Evolutionary conservation across 176 grass and related monocot species (phyloP), one percentile per base, ranked within the genome.

Genomic region (Musa beccarii): DNA sequence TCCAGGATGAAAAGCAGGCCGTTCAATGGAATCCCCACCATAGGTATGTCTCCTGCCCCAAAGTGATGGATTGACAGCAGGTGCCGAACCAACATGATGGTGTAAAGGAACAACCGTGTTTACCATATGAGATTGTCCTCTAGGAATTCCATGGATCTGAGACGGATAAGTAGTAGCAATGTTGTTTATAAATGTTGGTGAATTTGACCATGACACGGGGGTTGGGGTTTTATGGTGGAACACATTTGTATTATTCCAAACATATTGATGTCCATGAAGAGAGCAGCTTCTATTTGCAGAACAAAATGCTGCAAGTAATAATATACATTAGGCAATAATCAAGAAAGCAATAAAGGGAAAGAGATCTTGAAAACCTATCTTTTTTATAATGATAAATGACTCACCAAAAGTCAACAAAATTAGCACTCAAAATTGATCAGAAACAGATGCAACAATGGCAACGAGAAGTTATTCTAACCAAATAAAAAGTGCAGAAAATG

Each of bases 31-130:
- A 80, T 83, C 21, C 2, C 72, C 73, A 63, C 74, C 56, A 54
- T 80, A 84, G 71, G 76, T 76, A 64, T 80, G 57, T 63, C 57
- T 50, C 49, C 69, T 72, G 29, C 73, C 68, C 79, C 79, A 80
- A 51, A 80, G 15, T 72, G 79, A 73, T 80, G 79, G 79, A 52
- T 77, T 77, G 59, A 77, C 20, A 52, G 75, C n/a, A 65, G 75
- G 81, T 72, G 87, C 82, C 76, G 87, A 92, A 70, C 90, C 87
- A 51, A 89, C 68, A 76, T 87, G 90, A 82, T 83, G 83, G 50
- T 89, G 79, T 72, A 85, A 55, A 65, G 84, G 84, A 89, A 87
- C 59, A 76, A 76, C 53, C 22, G 59, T 76, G 53, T 76, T 87
- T 51, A 72, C 53, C 59, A 86, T 25, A 52, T 89, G 87, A 73